Evolutionary conservation across 78 protist species (phyloP).

Genomic region (Dictyostelium firmibasis): DNA sequence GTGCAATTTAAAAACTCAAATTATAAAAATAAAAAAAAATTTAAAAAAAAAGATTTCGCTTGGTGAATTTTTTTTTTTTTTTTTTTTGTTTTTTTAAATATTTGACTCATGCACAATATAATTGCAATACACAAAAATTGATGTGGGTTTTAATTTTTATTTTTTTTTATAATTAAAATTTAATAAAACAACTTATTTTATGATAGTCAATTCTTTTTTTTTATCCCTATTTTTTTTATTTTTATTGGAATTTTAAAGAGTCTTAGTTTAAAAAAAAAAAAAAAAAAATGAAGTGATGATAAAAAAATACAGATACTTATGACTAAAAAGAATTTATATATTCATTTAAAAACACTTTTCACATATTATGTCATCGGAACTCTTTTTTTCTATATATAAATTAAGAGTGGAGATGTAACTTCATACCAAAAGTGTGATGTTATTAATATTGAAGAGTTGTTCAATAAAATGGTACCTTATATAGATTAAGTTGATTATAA

Average conservation of each 20-base stretch:
- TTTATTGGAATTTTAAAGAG: too few species aligned
- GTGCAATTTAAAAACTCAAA: neutral
- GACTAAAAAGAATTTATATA: neutral
- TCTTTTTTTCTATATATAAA: neutral
- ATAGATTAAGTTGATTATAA: neutral
- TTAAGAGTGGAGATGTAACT: neutral
- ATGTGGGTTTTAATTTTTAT: too few species aligned
- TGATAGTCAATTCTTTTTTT: too few species aligned
- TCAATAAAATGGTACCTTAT: neutral
- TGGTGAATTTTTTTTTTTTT: neutral
- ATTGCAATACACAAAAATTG: too few species aligned
- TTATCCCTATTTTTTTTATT: neutral
- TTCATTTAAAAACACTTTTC: neutral
- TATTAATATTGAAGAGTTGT: neutral
- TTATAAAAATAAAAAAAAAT: neutral
- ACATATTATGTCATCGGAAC: neutral
- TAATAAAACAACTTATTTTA: too few species aligned
- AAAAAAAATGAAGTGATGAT: neutral
- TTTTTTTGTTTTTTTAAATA: neutral
- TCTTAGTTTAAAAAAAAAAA: neutral
- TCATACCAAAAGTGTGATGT: neutral
- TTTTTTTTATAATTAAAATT: too few species aligned
- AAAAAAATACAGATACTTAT: conserved; percentile 7
- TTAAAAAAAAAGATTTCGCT: neutral
- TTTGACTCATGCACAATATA: neutral